Conservation (phyloP, 345 rosid genomes). For the Psidium guajava region DNA sequence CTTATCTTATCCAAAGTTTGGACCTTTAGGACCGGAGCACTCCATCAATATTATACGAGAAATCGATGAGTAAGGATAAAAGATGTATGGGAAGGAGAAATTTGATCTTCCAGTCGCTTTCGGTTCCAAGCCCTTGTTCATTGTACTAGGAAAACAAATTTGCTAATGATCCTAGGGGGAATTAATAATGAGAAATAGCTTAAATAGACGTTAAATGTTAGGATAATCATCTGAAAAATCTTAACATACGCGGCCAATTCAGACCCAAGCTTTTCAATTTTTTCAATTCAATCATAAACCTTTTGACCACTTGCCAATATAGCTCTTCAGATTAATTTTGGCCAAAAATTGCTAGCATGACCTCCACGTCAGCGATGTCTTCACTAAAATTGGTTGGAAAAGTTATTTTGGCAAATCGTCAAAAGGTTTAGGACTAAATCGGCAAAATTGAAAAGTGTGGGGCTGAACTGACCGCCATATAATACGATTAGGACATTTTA, state of each 20-base stretch:
- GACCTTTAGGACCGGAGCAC: not conserved
- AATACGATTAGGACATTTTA: not conserved
- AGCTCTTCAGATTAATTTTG: not conserved
- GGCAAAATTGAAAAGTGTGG: not conserved
- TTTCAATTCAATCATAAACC: not conserved
- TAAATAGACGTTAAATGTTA: not conserved
- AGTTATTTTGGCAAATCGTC: not conserved
- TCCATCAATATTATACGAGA: not conserved
- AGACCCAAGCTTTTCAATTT: too few relatives aligned
- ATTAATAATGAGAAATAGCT: not conserved
- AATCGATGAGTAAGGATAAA: not conserved
- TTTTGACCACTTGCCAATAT: not conserved
- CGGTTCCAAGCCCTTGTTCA: not conserved
- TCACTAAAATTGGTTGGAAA: rapidly evolving
- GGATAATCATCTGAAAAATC: not conserved
- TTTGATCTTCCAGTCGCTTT: not conserved
- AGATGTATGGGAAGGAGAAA: not conserved
- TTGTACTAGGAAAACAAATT: not conserved
- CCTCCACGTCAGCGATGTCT: rapidly evolving
- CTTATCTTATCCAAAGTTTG: not conserved
- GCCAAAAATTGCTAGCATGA: not conserved
- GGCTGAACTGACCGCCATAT: not conserved
- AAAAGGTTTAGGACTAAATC: not conserved
- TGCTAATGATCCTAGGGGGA: not conserved
- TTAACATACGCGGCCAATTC: not conserved